Percentiles rank a stretch among this genome's conserved stretches.
phyloP scores from a whole-genome alignment of 164 flowering plant species.

The grape (Vitis vinifera) region ASM3070453v1 NC_081814.1:14166501-14167000 shows the following conservation, averaged over 20 bases:
- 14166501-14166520: not conserved
- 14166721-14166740: slow-evolving; percentile 1
- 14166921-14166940: not conserved
- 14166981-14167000: not conserved
- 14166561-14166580: not conserved
- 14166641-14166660: not conserved
- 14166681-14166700: not conserved
- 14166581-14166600: not conserved
- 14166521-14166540: not conserved
- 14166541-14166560: not conserved
- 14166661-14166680: not conserved
- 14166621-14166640: not conserved
- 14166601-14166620: not conserved
- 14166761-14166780: not conserved
- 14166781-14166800: not conserved
- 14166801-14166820: not conserved
- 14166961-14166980: not conserved
- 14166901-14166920: no score
- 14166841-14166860: not conserved
- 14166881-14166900: not conserved
- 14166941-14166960: not conserved
- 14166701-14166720: not conserved
- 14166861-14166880: not conserved
- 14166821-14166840: no score
- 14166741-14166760: not conserved